phyloP scores from a whole-genome alignment of 139 green algal species.

The Micractinium conductrix region DNA sequence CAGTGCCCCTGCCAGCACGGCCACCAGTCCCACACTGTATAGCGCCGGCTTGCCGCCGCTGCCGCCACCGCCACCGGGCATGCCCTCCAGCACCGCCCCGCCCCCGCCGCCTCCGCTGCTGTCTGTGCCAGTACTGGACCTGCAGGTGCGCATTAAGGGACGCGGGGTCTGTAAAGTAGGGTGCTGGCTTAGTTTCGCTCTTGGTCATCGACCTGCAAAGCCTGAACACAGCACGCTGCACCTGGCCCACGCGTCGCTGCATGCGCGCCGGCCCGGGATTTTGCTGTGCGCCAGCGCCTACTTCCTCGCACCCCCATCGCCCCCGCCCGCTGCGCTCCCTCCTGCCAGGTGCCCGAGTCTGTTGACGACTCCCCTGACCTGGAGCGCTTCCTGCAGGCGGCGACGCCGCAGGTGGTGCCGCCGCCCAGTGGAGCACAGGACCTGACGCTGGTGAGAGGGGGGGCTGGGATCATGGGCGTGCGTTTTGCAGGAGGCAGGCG shows the following conservation, averaged over 20 bases:
- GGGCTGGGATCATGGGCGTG: too few relatives aligned
- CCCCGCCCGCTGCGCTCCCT: too few relatives aligned
- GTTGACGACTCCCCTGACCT: constrained; percentile 40
- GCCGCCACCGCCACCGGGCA: too few relatives aligned
- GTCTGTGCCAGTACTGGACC: neutral
- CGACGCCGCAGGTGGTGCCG: constrained; percentile 33
- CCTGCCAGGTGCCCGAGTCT: constrained; percentile 19
- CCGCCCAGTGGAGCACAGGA: neutral
- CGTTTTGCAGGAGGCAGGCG: too few relatives aligned
- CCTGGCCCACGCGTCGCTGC: too few relatives aligned
- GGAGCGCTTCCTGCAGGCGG: constrained; percentile 44
- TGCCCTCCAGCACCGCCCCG: neutral
- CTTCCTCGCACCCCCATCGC: too few relatives aligned
- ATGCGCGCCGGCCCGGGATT: too few relatives aligned
- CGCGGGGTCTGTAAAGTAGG: too few relatives aligned
- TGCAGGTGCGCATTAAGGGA: neutral
- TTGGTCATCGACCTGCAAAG: too few relatives aligned
- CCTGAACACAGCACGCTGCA: too few relatives aligned
- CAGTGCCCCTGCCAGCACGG: constrained; percentile 15
- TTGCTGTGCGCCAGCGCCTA: too few relatives aligned
- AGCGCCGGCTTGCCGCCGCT: neutral
- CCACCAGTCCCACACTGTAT: constrained; percentile 1
- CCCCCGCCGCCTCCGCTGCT: constrained; percentile 18
- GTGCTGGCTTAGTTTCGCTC: too few relatives aligned
- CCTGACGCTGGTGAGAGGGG: constrained; percentile 35